Conservation (phyloP, 2,329 filamentous ascomycete genomes). For the Magnaporthiopsis rhizophila region DNA sequence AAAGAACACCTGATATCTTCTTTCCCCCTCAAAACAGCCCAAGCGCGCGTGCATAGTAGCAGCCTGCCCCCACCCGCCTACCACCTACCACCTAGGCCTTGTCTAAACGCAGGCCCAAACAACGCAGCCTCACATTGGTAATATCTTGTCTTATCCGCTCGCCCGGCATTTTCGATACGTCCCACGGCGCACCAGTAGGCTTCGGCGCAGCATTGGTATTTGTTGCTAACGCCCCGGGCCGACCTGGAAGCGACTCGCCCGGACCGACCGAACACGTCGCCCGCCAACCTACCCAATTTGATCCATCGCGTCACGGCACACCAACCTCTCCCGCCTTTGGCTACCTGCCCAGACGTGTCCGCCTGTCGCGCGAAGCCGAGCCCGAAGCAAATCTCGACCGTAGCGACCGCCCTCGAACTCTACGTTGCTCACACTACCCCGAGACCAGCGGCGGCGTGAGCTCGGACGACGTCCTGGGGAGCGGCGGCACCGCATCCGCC, state of each 20-base stretch:
- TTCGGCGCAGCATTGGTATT: neutral
- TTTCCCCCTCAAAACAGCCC: neutral
- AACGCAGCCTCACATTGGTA: neutral
- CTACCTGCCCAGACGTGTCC: neutral
- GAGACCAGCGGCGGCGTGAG: neutral
- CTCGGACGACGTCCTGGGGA: neutral
- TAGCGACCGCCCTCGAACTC: neutral
- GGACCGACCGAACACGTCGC: neutral
- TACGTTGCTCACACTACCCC: neutral
- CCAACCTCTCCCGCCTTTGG: neutral
- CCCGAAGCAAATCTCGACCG: neutral
- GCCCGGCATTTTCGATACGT: neutral
- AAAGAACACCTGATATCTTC: neutral
- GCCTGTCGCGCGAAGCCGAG: neutral
- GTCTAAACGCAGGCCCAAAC: neutral
- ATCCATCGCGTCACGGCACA: neutral
- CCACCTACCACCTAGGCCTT: neutral
- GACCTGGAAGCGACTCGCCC: neutral
- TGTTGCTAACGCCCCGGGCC: neutral
- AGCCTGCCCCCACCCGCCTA: neutral
- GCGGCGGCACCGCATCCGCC: constrained; percentile 3
- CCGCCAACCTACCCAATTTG: neutral
- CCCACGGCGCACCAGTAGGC: neutral
- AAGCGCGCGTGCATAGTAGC: neutral
- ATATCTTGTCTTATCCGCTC: neutral